Base-by-base conservation (phyloP, 1,284 basidiomycete species). In the Rugiboletus extremiorientalis region DNA sequence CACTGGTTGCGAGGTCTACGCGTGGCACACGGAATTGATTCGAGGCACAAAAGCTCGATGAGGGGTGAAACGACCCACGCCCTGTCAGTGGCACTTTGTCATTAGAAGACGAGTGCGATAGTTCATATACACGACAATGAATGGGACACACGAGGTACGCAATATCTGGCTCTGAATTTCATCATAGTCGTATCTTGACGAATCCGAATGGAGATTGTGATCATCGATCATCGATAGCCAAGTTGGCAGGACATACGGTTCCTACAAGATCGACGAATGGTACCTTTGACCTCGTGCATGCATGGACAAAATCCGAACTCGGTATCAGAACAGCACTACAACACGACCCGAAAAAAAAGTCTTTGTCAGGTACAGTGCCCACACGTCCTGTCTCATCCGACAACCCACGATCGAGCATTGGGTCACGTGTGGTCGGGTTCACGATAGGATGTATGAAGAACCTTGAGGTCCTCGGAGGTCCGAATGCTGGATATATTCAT, bases 391-490 rank as follows among this genome's bases (percentile, higher is more conserved):
- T n/a, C n/a, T n/a, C 30, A 45, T 44, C 30, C 34, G 31, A 36
- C 28, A 38, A 46, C 43, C 15, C 41, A 37, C 23, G 30, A 50
- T 33, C 22, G 27, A 55, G 37, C 37, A 45, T 48, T 23, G 30
- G 12, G 30, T 28, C 50, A 34, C 23, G 28, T 38, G 18, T 43
- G 45, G 38, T 31, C 25, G 25, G 11, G 55, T 34, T 43, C 28
- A 45, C 12, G 31, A 40, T 31, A 42, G 11, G 23, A 31, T 2
- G 33, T 30, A 38, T n/a, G 38, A 58, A 38, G 34, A 38, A 34
- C 22, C 23, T 11, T 5, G 6, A 50, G 27, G 37, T 63, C 63
- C 63, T 65, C 65, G 63, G 65, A 60, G 55, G 41, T 60, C n/a
- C 8, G 25, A 28, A 23, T 16, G 47, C 20, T 31, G 27, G 42